A percentile compares a stretch with the other conserved stretches of the same genome.
These are phyloP conservation scores for Talinum fruticosum DNA, from an alignment of 148 eudicot species.

Conservation along the genomic window DNA sequence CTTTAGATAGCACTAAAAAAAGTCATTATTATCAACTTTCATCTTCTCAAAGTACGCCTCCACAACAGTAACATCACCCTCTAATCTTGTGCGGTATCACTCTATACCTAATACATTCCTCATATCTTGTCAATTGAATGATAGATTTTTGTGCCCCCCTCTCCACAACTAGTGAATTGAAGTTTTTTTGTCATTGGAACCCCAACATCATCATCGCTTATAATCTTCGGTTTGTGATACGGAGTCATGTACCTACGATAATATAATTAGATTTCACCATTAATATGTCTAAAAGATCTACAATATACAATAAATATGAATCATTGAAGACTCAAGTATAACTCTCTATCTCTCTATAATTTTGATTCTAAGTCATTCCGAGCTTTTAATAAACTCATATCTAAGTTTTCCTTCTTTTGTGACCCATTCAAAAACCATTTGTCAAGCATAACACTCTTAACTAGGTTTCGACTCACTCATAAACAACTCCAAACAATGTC, in stretches of 20 bases:
- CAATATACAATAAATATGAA: no score
- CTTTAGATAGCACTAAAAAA: background rate
- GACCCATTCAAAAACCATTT: no score
- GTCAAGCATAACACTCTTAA: no score
- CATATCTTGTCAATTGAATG: background rate
- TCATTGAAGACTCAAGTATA: no score
- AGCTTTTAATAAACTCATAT: no score
- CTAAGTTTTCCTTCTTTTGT: no score
- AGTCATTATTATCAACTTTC: background rate
- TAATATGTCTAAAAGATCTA: no score
- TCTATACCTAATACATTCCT: background rate
- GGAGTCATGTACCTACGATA: background rate
- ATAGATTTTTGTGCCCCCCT: background rate
- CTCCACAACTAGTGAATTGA: background rate
- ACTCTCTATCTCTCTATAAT: no score
- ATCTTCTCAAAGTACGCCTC: background rate
- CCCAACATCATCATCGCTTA: background rate
- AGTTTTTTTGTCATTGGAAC: background rate
- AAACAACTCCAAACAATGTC: no score
- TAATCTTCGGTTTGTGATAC: background rate
- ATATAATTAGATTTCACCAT: no score
- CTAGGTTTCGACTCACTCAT: no score
- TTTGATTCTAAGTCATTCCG: no score
- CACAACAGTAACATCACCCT: background rate
- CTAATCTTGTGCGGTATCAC: background rate